These are phyloP conservation scores for Chaetomium strumarium DNA, from an alignment of 2,329 filamentous ascomycete genomes.

Conservation along the genomic window DNA sequence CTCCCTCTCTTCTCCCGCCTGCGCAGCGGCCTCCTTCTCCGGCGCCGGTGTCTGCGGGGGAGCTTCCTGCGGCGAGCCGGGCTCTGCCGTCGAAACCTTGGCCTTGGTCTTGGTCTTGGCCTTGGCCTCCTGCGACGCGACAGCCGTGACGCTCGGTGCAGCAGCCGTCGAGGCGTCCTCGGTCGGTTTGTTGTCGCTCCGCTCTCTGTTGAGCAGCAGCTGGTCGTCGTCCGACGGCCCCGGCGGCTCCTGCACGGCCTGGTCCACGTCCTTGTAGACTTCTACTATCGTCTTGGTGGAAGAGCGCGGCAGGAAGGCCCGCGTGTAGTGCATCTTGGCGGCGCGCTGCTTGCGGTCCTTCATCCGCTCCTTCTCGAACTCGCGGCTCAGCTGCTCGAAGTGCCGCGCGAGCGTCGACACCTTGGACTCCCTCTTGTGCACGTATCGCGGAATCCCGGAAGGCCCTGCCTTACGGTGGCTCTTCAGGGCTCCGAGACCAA, in stretches of 20 bases:
- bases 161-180: slow-evolving; percentile 25
- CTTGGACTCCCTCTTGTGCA: slow-evolving; percentile 67
- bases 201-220: slow-evolving; percentile 30
- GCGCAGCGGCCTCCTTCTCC: slow-evolving; percentile 32
- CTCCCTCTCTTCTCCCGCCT: slow-evolving; percentile 35
- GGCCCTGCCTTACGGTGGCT: slow-evolving; percentile 46
- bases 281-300: slow-evolving; percentile 95
- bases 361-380: slow-evolving; percentile 91
- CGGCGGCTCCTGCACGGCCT: slow-evolving; percentile 78
- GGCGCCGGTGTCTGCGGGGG: slow-evolving; percentile 33
- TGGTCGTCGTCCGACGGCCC: slow-evolving; percentile 61
- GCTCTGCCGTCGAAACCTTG: slow-evolving; percentile 11
- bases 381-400: slow-evolving; percentile 92
- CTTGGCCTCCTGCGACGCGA: slow-evolving; percentile 14
- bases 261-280: slow-evolving; percentile 88
- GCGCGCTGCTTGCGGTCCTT: slow-evolving; percentile 77
- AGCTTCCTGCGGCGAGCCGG: slow-evolving; percentile 11
- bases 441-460: slow-evolving; percentile 86
- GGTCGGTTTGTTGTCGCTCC: slow-evolving; percentile 29
- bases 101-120: too few species aligned
- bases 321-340: slow-evolving; percentile 65
- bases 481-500: slow-evolving; percentile 63
- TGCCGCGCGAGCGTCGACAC: slow-evolving; percentile 92
- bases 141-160: slow-evolving; percentile 5
- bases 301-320: slow-evolving; percentile 76